Evolutionary conservation across 306 rosid species (phyloP).

Genomic region (Inga leiocalycina): DNA sequence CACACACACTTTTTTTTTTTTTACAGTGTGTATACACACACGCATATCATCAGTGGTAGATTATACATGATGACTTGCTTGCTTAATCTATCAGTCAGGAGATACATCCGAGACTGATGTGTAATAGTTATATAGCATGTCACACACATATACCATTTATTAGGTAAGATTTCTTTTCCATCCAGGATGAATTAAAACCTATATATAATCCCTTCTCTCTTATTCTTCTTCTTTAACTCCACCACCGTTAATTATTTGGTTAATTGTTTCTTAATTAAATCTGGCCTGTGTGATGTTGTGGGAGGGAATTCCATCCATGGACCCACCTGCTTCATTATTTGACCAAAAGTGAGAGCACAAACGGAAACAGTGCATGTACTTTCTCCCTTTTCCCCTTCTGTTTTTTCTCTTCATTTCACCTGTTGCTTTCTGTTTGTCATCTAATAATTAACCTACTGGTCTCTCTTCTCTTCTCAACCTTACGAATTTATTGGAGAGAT

Average conservation of each 20-base stretch:
- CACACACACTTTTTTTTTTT: background rate
- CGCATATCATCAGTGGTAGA: background rate
- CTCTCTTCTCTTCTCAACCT: background rate
- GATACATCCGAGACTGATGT: background rate
- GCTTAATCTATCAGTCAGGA: background rate
- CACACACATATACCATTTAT: background rate
- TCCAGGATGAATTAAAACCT: background rate
- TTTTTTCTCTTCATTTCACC: background rate
- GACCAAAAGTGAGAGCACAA: background rate
- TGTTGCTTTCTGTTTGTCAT: background rate
- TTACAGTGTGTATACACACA: background rate
- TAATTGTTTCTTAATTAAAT: background rate
- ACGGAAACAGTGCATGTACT: background rate
- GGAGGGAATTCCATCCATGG: background rate
- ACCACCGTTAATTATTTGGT: background rate
- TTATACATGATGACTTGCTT: background rate
- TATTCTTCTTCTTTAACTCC: background rate
- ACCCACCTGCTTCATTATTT: slow-evolving; percentile 9
- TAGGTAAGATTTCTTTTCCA: background rate
- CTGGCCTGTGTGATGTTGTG: background rate
- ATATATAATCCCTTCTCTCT: background rate
- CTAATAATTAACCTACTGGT: background rate
- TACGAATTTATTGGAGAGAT: background rate
- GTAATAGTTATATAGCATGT: background rate
- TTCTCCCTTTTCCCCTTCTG: background rate